A percentile compares a stretch with the other conserved stretches of the same genome.
phyloP scores from a whole-genome alignment of 2,329 filamentous ascomycete genomes.

The Escovopsis weberi region DNA sequence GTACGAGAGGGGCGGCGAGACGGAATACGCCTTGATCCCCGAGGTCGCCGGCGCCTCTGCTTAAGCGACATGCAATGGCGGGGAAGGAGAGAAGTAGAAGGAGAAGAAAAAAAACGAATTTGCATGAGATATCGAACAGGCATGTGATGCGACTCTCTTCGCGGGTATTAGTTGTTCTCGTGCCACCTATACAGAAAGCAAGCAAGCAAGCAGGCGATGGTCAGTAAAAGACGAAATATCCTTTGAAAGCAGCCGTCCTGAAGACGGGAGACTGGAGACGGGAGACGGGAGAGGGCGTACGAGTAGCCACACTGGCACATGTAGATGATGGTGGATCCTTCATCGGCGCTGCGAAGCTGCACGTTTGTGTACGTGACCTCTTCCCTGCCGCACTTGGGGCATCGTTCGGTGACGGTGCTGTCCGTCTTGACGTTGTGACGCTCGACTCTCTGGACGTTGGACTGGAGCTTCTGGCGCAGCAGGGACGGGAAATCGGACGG shows the following conservation, averaged over 20 bases:
- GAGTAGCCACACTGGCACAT: conserved; percentile 76
- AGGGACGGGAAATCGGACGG: conserved; percentile 79
- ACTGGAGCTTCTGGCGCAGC: conserved; percentile 68
- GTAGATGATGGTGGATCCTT: conserved; percentile 88
- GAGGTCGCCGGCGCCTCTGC: conserved; percentile 33
- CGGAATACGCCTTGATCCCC: conserved; percentile 86
- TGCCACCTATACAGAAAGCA: conserved; percentile 28
- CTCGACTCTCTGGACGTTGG: conserved; percentile 70
- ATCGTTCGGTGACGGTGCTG: conserved; percentile 52
- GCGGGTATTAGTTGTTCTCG: conserved; percentile 38
- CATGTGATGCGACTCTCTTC: background rate
- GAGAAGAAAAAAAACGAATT: background rate
- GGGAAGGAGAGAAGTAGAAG: conserved; percentile 5
- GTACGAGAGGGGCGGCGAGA: conserved; percentile 77
- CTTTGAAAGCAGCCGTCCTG: background rate
- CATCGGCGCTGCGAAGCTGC: conserved; percentile 83
- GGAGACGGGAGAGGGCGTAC: conserved; percentile 32
- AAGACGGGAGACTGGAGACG: conserved; percentile 1
- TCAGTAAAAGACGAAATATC: too few relatives aligned
- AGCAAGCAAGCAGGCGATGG: too few relatives aligned
- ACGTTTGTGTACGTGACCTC: conserved; percentile 76
- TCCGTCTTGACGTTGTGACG: conserved; percentile 64
- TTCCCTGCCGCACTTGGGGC: conserved; percentile 64
- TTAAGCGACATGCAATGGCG: conserved; percentile 10
- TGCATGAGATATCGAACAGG: too few relatives aligned